These are phyloP conservation scores for Citrullus mucosospermus DNA, from an alignment of 306 rosid species.

Conservation along the genomic window DNA sequence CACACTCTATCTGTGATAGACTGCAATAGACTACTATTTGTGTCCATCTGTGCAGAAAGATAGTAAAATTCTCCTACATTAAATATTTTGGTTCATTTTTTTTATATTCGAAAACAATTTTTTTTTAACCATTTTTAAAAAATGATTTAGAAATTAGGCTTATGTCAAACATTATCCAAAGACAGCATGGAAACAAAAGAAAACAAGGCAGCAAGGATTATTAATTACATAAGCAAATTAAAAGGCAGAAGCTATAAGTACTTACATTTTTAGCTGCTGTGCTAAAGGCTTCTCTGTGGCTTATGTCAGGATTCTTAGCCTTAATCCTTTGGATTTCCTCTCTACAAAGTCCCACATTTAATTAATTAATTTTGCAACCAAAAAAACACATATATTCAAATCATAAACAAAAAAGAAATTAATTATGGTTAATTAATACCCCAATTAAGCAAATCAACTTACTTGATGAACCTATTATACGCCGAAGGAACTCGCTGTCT, in stretches of 20 bases:
- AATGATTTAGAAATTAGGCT: not conserved
- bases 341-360: constrained; percentile 23
- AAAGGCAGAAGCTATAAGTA: not conserved
- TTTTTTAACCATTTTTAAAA: too few relatives aligned
- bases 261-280: constrained; percentile 96
- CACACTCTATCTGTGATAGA: too few relatives aligned
- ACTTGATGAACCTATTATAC: constrained; percentile 92
- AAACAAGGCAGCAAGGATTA: not conserved
- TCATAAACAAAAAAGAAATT: not conserved
- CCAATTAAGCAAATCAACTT: constrained; percentile 17
- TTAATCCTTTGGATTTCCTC: constrained; percentile 99
- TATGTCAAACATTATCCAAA: not conserved
- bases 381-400: not conserved
- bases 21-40: too few relatives aligned
- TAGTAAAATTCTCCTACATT: too few relatives aligned
- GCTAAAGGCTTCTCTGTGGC: constrained; percentile 97
- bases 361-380: not conserved
- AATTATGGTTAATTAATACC: not conserved
- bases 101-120: too few relatives aligned
- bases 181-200: not conserved
- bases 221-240: not conserved
- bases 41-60: too few relatives aligned
- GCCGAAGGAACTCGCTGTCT: constrained; percentile 98
- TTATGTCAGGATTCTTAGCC: constrained; percentile 83
- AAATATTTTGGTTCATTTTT: too few relatives aligned